Conservation (phyloP, 805 yeast genomes). For the Ogataea nitratoaversa region DNA sequence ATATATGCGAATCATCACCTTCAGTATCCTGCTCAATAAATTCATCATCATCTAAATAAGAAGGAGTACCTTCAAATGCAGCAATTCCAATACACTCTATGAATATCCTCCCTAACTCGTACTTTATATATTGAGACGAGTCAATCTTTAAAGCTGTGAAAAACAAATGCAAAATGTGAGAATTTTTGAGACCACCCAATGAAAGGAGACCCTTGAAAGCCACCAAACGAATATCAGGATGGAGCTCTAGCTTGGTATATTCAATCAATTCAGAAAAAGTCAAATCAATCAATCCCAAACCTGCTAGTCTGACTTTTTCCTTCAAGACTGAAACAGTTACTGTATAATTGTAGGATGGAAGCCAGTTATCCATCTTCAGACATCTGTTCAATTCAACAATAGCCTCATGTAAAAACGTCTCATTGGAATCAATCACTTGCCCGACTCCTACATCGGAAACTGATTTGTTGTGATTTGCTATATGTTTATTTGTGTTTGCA, state of each 20-base stretch:
- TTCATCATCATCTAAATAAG: constrained; percentile 63
- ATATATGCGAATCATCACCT: constrained; percentile 3
- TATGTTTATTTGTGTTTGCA: constrained; percentile 20
- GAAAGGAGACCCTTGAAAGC: constrained; percentile 69
- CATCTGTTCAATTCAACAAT: constrained; percentile 68
- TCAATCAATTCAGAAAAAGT: constrained; percentile 52
- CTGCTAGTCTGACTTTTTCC: constrained; percentile 57
- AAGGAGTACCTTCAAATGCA: constrained; percentile 59
- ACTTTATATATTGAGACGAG: constrained; percentile 47
- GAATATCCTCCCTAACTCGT: constrained; percentile 45
- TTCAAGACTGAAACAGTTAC: constrained; percentile 54
- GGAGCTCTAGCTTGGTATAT: constrained; percentile 44
- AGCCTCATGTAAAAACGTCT: constrained; percentile 41
- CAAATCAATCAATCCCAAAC: constrained; percentile 48
- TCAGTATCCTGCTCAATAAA: constrained; percentile 26
- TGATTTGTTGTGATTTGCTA: constrained; percentile 21
- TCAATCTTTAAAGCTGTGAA: constrained; percentile 56
- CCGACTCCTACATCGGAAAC: constrained; percentile 11
- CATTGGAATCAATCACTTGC: constrained; percentile 25
- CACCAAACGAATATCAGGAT: constrained; percentile 51
- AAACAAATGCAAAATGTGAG: constrained; percentile 54
- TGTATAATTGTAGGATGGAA: constrained; percentile 63
- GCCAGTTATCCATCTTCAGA: constrained; percentile 79
- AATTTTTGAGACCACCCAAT: constrained; percentile 75
- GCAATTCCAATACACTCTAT: constrained; percentile 55